A percentile compares a stretch with the other conserved stretches of the same genome.
These are phyloP conservation scores for Drechslerella stenobrocha DNA, from an alignment of 2,329 filamentous ascomycete genomes.

Conservation along the genomic window DNA sequence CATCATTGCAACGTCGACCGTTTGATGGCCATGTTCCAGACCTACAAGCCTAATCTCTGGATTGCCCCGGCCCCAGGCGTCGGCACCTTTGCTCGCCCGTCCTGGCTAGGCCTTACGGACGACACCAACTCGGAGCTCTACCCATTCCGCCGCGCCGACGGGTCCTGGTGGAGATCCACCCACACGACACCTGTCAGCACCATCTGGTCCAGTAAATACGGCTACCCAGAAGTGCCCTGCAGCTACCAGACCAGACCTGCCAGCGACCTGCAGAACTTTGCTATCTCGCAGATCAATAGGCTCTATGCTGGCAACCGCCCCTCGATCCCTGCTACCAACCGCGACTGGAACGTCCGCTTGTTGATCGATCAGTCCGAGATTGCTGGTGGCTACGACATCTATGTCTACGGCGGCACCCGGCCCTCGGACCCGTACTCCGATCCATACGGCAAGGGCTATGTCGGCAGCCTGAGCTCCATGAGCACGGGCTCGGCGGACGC, in stretches of 20 bases:
- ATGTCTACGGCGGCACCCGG: constrained; percentile 48
- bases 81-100: constrained; percentile 42
- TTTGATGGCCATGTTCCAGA: constrained; percentile 53
- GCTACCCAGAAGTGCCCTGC: constrained; percentile 47
- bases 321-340: constrained; percentile 24
- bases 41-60: constrained; percentile 50
- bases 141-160: constrained; percentile 43
- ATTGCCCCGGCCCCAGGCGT: constrained; percentile 35
- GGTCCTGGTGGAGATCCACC: constrained; percentile 30
- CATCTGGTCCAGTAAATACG: constrained; percentile 43
- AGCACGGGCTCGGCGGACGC: constrained; percentile 21
- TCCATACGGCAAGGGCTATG: constrained; percentile 40
- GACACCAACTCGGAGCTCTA: constrained; percentile 31
- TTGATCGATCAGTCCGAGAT: constrained; percentile 50
- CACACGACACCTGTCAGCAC: constrained; percentile 33
- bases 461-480: constrained; percentile 47
- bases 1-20: constrained; percentile 52
- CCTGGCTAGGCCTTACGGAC: constrained; percentile 29
- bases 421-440: constrained; percentile 37
- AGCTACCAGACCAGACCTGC: constrained; percentile 19
- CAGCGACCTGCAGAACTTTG: constrained; percentile 42
- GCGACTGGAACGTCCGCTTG: constrained; percentile 51
- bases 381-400: constrained; percentile 37
- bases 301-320: constrained; percentile 43
- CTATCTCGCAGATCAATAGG: constrained; percentile 46